Evolutionary conservation across 306 rosid genomes (phyloP).

Genomic region (Purshia tridentata): DNA sequence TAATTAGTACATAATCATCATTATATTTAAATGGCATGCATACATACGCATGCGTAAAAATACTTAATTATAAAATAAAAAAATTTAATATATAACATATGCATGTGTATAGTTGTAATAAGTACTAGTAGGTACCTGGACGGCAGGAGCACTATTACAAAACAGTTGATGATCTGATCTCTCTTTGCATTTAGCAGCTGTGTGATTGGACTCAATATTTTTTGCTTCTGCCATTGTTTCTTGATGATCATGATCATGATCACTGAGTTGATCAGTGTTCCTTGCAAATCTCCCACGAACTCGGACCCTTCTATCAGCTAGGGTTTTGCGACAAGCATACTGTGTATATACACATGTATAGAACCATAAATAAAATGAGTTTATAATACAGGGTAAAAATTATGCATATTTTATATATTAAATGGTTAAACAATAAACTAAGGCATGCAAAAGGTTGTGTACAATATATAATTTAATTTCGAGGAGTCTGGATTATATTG

Average conservation of each 20-base stretch:
- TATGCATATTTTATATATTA: neutral
- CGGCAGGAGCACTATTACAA: slow-evolving; percentile 32
- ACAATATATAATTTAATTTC: no score
- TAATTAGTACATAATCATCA: neutral
- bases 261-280: slow-evolving; percentile 57
- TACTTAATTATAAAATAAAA: no score
- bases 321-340: slow-evolving; percentile 97
- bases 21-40: neutral
- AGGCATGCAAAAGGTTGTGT: no score
- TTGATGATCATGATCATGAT: slow-evolving; percentile 8
- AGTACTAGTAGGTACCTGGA: slow-evolving; percentile 42
- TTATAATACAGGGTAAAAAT: neutral
- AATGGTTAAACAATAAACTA: no score
- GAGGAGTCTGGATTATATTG: no score
- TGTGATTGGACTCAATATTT: slow-evolving; percentile 28
- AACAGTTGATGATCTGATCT: slow-evolving; percentile 17
- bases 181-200: slow-evolving; percentile 14
- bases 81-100: no score
- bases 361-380: neutral
- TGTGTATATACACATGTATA: slow-evolving; percentile 17
- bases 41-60: no score
- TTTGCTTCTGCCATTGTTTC: slow-evolving; percentile 29
- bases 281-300: slow-evolving; percentile 97
- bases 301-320: slow-evolving; percentile 87
- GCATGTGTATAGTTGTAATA: no score